Evolutionary conservation across 208 protist genomes (phyloP), one percentile per base, ranked within the genome.

Genomic region (Ichthyophonus hoferi): DNA sequence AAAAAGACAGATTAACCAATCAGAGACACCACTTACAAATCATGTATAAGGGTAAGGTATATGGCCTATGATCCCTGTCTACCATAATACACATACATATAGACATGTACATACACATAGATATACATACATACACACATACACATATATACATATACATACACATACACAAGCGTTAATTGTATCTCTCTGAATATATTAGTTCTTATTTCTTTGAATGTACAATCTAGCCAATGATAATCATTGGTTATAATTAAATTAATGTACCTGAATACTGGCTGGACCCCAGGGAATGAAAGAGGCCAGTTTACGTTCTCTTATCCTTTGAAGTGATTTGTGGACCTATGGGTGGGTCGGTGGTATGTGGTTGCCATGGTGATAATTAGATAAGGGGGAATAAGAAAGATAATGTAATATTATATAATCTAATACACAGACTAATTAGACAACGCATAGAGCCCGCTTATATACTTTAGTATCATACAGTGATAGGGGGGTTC

Each of bases 221-320:
- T n/a, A 3, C 67, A 85, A n/a, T n/a, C n/a, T n/a, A n/a, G n/a
- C n/a, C n/a, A n/a, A n/a, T n/a, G n/a, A n/a, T n/a, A n/a, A n/a
- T n/a, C n/a, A n/a, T n/a, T n/a, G n/a, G 0, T 85, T 31, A 17
- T 78, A 79, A 2, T 87, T 12, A 17, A 58, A 43, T 89, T 39
- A 79, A 37, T n/a, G 0, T 87, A 92, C 92, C 88, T 96, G 93
- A 37, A 97, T 95, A 42, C 86, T 91, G 0, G 93, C 92, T 0
- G 94, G 96, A 0, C 98, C 98, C 98, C 99, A 99, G 37, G 98
- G 97, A 90, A 99, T 99, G 93, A 99, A 99, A 43, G 95, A 96
- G 34, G 96, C 97, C 0, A 97, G 93, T 83, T 98, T 98, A 86
- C 98, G 95, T 83, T 97, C 94, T n/a, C 97, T 94, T 77, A 99